phyloP scores from a whole-genome alignment of 2,329 filamentous ascomycete genomes.

The Colletotrichum sp. region DNA sequence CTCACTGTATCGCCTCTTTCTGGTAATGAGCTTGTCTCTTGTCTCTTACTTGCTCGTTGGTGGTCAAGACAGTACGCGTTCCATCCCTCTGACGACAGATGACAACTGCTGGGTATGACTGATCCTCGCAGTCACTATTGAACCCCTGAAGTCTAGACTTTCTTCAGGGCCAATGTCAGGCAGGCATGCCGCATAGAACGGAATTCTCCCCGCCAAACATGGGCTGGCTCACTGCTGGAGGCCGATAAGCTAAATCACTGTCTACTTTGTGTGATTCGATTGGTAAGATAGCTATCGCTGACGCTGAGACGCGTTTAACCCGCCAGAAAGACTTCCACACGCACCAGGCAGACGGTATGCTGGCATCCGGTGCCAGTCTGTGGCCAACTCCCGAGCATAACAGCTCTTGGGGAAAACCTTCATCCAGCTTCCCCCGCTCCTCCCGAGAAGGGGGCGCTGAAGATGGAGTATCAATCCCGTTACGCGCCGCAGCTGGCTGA shows the following conservation, averaged over 20 bases:
- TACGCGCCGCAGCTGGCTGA: constrained; percentile 22
- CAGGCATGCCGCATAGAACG: not conserved
- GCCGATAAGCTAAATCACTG: not conserved
- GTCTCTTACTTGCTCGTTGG: not conserved
- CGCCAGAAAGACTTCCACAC: not conserved
- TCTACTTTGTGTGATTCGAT: not conserved
- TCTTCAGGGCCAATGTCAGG: not conserved
- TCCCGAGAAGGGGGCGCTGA: constrained; percentile 5
- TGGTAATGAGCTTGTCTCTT: not conserved
- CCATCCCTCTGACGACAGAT: not conserved
- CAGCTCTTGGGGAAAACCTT: not conserved
- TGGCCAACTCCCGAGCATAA: not conserved
- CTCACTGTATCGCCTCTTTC: not conserved
- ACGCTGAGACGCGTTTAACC: not conserved
- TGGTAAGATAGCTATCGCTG: not conserved
- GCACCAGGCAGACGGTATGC: not conserved
- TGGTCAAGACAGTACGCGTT: not conserved
- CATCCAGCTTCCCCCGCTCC: not conserved
- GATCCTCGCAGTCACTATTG: not conserved
- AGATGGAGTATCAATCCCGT: constrained; percentile 5
- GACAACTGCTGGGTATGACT: not conserved
- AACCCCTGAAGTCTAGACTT: not conserved
- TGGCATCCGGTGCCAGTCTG: not conserved
- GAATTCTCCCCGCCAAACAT: not conserved
- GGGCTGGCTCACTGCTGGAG: not conserved